Base-by-base conservation (phyloP, 2,329 filamentous ascomycete genomes). In the Didymella sp. region DNA sequence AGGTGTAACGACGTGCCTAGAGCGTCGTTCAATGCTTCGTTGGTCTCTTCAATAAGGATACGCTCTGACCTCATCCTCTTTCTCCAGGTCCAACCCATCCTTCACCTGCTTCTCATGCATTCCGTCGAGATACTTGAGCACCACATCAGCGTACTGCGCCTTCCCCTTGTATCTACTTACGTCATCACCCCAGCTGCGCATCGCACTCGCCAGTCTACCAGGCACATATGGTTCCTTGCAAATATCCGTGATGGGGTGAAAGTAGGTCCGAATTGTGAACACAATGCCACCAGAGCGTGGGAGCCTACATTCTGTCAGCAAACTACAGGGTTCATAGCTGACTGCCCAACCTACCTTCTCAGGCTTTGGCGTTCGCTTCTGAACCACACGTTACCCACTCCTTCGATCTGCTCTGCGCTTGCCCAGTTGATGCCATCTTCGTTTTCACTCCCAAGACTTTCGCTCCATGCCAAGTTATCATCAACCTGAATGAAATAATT, bases 401-500 rank as follows among this genome's bases (percentile, higher is more conserved):
- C 86, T 49, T 84, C 85, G 68, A 92, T 83, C 77, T 91, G 91
- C 75, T 90, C 84, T 1, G 90, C 90, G 31, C 43, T 49, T 6
- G 52, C 51, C 48, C 57, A 56, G 28, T 52, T 87, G 2, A 87
- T 84, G 0, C 80, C 80, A 0, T 79, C 76, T 1, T 77, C 76
- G 71, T 96, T 90, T 74, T 96, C 92, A 15, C 77, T 66, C 0
- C 91, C 91, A 63, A 96, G 93, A 66, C 86, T 90, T 68, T 81
- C 78, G 57, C 87, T 90, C 91, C 91, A 96, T 0, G 89, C 80
- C 1, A 96, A 79, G 5, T 83, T 77, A 54, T 92, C 90, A 69
- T 96, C 91, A 1, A 95, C 90, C 76, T 96, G 91, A 61, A 96
- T 84, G 78, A 96, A 96, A 76, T 95, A 96, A 72, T 95, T 94